A percentile compares a stretch with the other conserved stretches of the same genome.
Evolutionary conservation across 345 rosid genomes (phyloP).

Genomic region (Eucalyptus erythrocorys): DNA sequence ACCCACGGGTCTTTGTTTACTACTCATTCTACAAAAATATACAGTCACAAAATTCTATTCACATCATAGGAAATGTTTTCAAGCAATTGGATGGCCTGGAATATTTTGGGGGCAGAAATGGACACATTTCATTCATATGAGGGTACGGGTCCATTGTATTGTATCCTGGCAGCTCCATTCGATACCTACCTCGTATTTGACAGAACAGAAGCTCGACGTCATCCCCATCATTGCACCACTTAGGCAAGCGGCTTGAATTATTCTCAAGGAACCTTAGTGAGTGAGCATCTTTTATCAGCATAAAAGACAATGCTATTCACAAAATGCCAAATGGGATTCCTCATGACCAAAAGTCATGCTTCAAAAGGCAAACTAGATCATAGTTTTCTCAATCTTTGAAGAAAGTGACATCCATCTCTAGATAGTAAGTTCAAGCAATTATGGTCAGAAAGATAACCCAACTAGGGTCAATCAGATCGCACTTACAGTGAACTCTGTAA

Average conservation of each 20-base stretch:
- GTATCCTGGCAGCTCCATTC: constrained; percentile 83
- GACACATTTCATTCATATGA: constrained; percentile 4
- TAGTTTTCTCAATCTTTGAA: too few relatives aligned
- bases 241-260: too few relatives aligned
- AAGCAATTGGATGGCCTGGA: constrained; percentile 46
- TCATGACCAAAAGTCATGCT: too few relatives aligned
- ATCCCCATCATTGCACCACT: background rate
- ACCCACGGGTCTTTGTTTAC: background rate
- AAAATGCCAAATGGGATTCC: too few relatives aligned
- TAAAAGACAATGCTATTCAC: too few relatives aligned
- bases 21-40: background rate
- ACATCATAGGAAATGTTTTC: background rate
- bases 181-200: constrained; percentile 78
- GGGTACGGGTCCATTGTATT: constrained; percentile 68
- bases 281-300: too few relatives aligned
- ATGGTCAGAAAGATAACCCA: too few relatives aligned
- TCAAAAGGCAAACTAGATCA: too few relatives aligned
- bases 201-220: constrained; percentile 67
- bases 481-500: constrained; percentile 87
- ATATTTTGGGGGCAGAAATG: constrained; percentile 80
- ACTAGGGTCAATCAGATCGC: background rate
- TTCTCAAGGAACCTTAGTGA: too few relatives aligned
- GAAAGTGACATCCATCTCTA: too few relatives aligned
- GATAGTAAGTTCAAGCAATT: too few relatives aligned
- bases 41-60: background rate